phyloP scores from a whole-genome alignment of 2,329 filamentous ascomycete genomes.

The Monilinia fructigena region DNA sequence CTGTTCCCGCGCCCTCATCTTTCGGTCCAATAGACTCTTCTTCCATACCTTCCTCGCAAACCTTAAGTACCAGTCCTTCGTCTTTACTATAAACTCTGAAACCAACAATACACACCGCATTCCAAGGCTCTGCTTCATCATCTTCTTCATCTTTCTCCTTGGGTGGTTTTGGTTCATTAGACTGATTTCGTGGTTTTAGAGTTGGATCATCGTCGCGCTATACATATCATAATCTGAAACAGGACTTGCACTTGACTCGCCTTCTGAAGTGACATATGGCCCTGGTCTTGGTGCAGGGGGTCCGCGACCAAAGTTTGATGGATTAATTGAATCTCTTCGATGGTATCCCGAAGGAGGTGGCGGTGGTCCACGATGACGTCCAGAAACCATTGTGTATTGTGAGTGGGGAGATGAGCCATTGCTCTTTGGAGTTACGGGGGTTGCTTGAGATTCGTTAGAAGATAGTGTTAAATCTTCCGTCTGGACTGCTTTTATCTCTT shows the following conservation, averaged over 20 bases:
- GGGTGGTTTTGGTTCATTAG: slow-evolving; percentile 26
- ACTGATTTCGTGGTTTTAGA: slow-evolving; percentile 47
- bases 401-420: slow-evolving; percentile 23
- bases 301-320: neutral
- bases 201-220: slow-evolving; percentile 57
- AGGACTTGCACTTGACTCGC: slow-evolving; percentile 59
- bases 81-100: slow-evolving; percentile 48
- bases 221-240: slow-evolving; percentile 59
- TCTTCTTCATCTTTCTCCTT: slow-evolving; percentile 36
- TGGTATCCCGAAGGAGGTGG: slow-evolving; percentile 26
- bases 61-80: slow-evolving; percentile 40
- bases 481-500: slow-evolving; percentile 33
- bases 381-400: neutral
- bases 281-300: slow-evolving; percentile 37
- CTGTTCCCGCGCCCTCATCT: slow-evolving; percentile 25
- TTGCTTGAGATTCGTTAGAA: slow-evolving; percentile 29
- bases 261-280: slow-evolving; percentile 43
- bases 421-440: slow-evolving; percentile 33
- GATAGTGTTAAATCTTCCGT: slow-evolving; percentile 28
- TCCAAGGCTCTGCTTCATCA: slow-evolving; percentile 45
- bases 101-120: slow-evolving; percentile 45
- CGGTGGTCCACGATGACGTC: slow-evolving; percentile 16
- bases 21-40: slow-evolving; percentile 8
- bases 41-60: slow-evolving; percentile 30
- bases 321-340: neutral